phyloP scores from a whole-genome alignment of 2,329 filamentous ascomycete species.

The Xylaria sp. region DNA sequence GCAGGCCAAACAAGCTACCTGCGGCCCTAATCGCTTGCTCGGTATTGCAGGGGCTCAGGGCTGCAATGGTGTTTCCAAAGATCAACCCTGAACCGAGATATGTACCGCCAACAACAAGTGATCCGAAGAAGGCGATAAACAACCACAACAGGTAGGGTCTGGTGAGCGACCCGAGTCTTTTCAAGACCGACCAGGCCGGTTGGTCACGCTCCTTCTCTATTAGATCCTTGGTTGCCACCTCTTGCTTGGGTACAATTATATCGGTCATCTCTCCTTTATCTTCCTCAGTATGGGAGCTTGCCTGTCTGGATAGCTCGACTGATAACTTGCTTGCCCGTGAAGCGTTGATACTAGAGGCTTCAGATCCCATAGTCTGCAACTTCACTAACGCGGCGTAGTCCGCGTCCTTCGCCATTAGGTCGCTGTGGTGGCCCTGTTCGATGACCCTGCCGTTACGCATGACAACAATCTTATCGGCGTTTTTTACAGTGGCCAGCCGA shows the following conservation, averaged over 20 bases:
- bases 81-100: conserved; percentile 66
- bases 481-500: conserved; percentile 67
- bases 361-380: conserved; percentile 50
- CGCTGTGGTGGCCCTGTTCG: conserved; percentile 70
- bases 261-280: conserved; percentile 31
- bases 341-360: conserved; percentile 48
- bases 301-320: conserved; percentile 51
- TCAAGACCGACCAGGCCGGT: conserved; percentile 53
- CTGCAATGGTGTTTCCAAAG: conserved; percentile 62
- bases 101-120: conserved; percentile 65
- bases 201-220: conserved; percentile 29
- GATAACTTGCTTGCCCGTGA: conserved; percentile 44
- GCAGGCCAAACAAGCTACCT: conserved; percentile 53
- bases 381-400: conserved; percentile 49
- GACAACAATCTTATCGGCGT: conserved; percentile 74
- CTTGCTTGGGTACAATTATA: conserved; percentile 27
- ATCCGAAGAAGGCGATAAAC: conserved; percentile 54
- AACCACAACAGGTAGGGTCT: conserved; percentile 54
- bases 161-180: conserved; percentile 51
- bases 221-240: conserved; percentile 22
- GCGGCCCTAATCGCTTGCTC: conserved; percentile 50
- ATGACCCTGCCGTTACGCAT: conserved; percentile 67
- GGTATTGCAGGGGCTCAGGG: conserved; percentile 61
- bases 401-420: conserved; percentile 58
- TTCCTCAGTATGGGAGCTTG: conserved; percentile 27